Conservation (phyloP, 495 filamentous ascomycete genomes). For the Hypoxylon trugodes region DNA sequence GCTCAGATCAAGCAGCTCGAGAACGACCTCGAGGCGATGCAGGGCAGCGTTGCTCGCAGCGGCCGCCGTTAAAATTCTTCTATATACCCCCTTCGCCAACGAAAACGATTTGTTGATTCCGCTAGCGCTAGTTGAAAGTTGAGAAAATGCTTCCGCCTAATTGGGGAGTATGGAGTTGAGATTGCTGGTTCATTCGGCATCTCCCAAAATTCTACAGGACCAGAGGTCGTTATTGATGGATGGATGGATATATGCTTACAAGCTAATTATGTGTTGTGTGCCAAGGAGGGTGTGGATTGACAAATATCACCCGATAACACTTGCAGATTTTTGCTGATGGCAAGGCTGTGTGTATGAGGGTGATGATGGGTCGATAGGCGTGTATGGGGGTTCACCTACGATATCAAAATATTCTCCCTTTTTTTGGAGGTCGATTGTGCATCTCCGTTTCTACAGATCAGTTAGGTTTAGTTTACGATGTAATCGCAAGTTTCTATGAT, state of each 20-base stretch:
- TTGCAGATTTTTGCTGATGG: conserved; percentile 15
- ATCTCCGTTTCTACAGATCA: conserved; percentile 40
- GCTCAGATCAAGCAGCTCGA: conserved; percentile 97
- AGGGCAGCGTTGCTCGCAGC: conserved; percentile 90
- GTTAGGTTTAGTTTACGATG: conserved; percentile 48
- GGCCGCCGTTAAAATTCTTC: conserved; percentile 80
- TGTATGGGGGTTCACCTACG: conserved; percentile 18
- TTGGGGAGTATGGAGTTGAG: conserved; percentile 43
- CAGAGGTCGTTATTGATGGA: conserved; percentile 22
- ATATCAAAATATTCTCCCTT: conserved; percentile 43
- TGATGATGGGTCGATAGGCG: conserved; percentile 3
- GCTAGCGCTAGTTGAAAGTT: conserved; percentile 30
- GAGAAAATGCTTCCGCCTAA: conserved; percentile 34
- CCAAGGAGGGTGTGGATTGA: conserved; percentile 10
- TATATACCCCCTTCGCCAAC: conserved; percentile 34
- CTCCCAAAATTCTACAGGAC: conserved; percentile 27
- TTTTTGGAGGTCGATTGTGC: conserved; percentile 33
- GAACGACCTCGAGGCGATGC: conserved; percentile 89
- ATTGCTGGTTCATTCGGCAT: conserved; percentile 14
- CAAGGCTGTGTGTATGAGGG: conserved; percentile 1
- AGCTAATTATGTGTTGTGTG: conserved; percentile 28
- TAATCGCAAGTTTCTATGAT: conserved; percentile 48
- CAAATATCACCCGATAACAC: conserved; percentile 9
- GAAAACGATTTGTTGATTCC: conserved; percentile 34
- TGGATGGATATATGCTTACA: conserved; percentile 31